These are phyloP conservation scores for Yamadazyma spencermartinsiae DNA, from an alignment of 1,139 yeast genomes.

Conservation along the genomic window DNA sequence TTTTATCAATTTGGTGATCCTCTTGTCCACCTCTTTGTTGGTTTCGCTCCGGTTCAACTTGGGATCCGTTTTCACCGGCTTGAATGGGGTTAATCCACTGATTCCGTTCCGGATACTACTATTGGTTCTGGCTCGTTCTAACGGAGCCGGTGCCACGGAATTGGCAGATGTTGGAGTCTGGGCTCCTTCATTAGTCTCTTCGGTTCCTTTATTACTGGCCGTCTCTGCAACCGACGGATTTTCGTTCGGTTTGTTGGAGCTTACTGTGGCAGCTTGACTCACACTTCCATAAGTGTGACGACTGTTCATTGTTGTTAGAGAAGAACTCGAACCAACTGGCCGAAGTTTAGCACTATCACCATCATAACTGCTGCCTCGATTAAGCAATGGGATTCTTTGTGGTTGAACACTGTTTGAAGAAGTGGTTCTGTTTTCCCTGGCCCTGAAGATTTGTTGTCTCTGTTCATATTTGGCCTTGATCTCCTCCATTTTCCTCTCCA, in stretches of 20 bases:
- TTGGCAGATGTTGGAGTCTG: neutral
- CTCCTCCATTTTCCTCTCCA: conserved; percentile 19
- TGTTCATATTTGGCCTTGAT: conserved; percentile 11
- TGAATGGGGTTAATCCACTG: conserved; percentile 31
- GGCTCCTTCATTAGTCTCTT: neutral
- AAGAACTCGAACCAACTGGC: conserved; percentile 11
- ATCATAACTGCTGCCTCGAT: conserved; percentile 13
- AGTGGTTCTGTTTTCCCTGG: conserved; percentile 8
- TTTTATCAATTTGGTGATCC: conserved; percentile 30
- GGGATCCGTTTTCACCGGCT: conserved; percentile 23
- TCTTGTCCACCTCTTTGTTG: conserved; percentile 33
- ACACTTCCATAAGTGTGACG: neutral
- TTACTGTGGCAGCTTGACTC: neutral
- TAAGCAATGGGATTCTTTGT: conserved; percentile 7
- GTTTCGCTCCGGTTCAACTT: conserved; percentile 13
- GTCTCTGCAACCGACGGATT: too few species aligned
- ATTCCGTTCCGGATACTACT: conserved; percentile 26
- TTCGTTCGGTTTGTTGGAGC: too few species aligned
- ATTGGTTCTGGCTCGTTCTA: conserved; percentile 26
- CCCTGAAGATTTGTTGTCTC: conserved; percentile 6
- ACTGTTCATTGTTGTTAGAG: conserved; percentile 12
- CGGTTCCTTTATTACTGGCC: neutral
- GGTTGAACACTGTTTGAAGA: conserved; percentile 5
- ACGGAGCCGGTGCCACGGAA: conserved; percentile 2
- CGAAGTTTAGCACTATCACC: conserved; percentile 6